phyloP scores from a whole-genome alignment of 768 basidiomycete species.

The Scleroderma citrinum region DNA sequence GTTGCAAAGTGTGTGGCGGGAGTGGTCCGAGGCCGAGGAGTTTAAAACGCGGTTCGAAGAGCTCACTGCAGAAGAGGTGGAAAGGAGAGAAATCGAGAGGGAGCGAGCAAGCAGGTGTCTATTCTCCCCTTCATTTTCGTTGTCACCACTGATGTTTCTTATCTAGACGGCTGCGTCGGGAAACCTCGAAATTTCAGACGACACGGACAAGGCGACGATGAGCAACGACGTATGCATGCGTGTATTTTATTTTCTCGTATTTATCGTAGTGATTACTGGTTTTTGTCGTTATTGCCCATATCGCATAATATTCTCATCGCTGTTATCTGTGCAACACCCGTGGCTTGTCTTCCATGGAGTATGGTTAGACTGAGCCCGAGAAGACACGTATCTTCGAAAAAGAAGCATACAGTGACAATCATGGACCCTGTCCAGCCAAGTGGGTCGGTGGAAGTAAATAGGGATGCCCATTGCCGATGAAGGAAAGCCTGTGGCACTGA shows the following conservation, averaged over 20 bases:
- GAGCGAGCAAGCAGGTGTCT: conserved; percentile 70
- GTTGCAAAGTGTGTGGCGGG: conserved; percentile 87
- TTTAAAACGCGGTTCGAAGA: conserved; percentile 86
- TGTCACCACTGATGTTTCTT: conserved; percentile 5
- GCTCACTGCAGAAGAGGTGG: conserved; percentile 85
- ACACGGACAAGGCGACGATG: conserved; percentile 36
- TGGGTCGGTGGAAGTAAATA: no score
- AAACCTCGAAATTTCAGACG: conserved; percentile 63
- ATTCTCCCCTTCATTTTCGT: background rate
- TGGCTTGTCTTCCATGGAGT: no score
- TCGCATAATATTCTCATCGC: background rate
- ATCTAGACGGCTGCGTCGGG: conserved; percentile 52
- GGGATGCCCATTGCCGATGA: no score
- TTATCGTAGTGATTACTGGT: background rate
- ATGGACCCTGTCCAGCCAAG: no score
- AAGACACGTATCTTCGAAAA: background rate
- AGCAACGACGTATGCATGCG: background rate
- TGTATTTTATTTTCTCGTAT: background rate
- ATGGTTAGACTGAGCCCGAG: background rate
- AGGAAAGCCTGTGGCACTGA: no score
- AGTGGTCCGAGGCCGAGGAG: conserved; percentile 90
- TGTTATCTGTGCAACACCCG: background rate
- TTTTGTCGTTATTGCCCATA: background rate
- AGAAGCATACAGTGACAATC: background rate
- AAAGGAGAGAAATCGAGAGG: conserved; percentile 80